Evolutionary conservation across 176 grass and related monocot genomes (phyloP).

Genomic region (Raddia guianensis): DNA sequence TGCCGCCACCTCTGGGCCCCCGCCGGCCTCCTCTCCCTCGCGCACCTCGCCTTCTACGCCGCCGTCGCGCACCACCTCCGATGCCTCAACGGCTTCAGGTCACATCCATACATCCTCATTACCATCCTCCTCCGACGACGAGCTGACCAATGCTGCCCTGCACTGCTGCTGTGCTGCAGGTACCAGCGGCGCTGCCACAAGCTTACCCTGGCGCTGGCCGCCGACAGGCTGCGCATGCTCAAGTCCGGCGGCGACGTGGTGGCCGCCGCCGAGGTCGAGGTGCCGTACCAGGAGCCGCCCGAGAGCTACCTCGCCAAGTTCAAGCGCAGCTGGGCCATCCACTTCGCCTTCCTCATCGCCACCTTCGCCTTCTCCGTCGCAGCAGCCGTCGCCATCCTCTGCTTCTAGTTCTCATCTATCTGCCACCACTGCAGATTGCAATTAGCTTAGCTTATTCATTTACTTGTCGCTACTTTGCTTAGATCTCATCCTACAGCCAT

Average conservation of each 20-base stretch:
- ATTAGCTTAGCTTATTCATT: neutral
- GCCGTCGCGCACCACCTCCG: conserved; percentile 94
- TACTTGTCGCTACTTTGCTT: neutral
- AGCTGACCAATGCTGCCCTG: no score
- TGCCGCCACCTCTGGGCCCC: conserved; percentile 92
- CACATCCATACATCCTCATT: no score
- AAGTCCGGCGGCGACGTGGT: conserved; percentile 54
- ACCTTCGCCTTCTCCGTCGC: conserved; percentile 90
- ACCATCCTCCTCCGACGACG: no score
- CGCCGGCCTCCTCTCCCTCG: conserved; percentile 76
- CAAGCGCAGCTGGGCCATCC: conserved; percentile 82
- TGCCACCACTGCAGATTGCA: neutral
- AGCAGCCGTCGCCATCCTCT: conserved; percentile 63
- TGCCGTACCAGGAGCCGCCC: conserved; percentile 90
- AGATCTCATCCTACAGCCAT: neutral
- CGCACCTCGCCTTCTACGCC: conserved; percentile 86
- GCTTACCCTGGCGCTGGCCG: conserved; percentile 86
- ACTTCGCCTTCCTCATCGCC: conserved; percentile 78
- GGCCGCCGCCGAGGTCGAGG: conserved; percentile 64
- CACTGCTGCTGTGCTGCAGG: conserved; percentile 40
- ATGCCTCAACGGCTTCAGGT: conserved; percentile 82
- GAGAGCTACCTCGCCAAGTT: conserved; percentile 91
- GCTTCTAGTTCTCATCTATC: conserved; percentile 55
- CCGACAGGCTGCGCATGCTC: conserved; percentile 75
- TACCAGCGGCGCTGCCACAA: conserved; percentile 98